These are phyloP conservation scores for Gynochthodes officinalis DNA, from an alignment of 257 asterid species.

Conservation along the genomic window DNA sequence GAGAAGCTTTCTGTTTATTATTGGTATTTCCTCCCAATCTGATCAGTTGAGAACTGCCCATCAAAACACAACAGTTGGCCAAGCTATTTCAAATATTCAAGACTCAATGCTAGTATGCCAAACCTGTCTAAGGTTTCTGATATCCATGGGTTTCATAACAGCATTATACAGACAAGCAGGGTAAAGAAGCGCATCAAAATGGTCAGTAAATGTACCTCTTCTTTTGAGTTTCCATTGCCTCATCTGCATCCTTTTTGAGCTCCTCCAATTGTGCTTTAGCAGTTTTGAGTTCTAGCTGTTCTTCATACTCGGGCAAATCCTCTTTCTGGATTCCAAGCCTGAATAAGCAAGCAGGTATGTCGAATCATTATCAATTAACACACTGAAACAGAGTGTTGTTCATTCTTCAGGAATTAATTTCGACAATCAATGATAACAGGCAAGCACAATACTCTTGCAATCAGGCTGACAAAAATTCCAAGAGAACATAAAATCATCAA, in stretches of 20 bases:
- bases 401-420: too few relatives aligned
- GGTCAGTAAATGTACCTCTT: not conserved
- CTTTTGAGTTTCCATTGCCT: conserved; percentile 80
- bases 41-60: not conserved
- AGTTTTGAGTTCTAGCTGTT: conserved; percentile 69
- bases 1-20: not conserved
- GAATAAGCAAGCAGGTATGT: not conserved
- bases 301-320: conserved; percentile 79
- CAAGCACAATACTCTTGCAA: not conserved
- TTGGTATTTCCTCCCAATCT: not conserved
- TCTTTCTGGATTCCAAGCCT: conserved; percentile 65
- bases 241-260: conserved; percentile 30
- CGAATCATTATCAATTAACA: not conserved
- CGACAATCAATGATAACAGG: not conserved
- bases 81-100: not conserved
- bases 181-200: not conserved
- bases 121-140: too few relatives aligned
- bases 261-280: conserved; percentile 87
- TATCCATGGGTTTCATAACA: not conserved
- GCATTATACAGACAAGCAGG: not conserved
- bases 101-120: too few relatives aligned
- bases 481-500: not conserved
- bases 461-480: not conserved
- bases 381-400: too few relatives aligned
- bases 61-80: not conserved